A percentile compares a stretch with the other conserved stretches of the same genome.
These are phyloP conservation scores for Xylaria hypoxylon DNA, from an alignment of 2,329 filamentous ascomycete genomes.

Conservation along the genomic window DNA sequence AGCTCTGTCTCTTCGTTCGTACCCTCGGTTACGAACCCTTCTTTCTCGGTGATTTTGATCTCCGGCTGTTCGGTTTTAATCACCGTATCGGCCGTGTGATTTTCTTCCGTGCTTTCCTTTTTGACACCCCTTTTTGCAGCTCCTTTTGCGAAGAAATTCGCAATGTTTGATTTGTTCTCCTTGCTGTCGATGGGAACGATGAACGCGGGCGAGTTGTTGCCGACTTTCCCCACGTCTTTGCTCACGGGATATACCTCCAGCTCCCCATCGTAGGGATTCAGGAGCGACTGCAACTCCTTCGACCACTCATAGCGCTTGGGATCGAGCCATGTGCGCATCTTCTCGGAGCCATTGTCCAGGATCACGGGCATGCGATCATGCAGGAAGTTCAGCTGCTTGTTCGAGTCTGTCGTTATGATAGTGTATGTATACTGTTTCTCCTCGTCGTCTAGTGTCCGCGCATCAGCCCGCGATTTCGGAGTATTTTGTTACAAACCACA, in stretches of 20 bases:
- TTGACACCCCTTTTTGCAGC: constrained; percentile 40
- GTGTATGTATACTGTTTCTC: constrained; percentile 88
- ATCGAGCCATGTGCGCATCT: constrained; percentile 81
- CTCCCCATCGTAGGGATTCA: constrained; percentile 83
- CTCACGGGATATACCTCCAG: constrained; percentile 88
- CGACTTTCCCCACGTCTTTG: constrained; percentile 93
- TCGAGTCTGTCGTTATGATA: constrained; percentile 91
- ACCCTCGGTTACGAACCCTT: constrained; percentile 41
- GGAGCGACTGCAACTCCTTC: constrained; percentile 77
- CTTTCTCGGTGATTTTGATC: constrained; percentile 42
- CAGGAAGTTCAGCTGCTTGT: constrained; percentile 83
- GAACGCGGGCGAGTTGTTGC: constrained; percentile 87
- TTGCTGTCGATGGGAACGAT: constrained; percentile 84
- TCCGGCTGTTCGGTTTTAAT: constrained; percentile 41
- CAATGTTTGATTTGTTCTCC: constrained; percentile 93
- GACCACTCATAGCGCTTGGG: constrained; percentile 79
- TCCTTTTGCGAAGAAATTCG: constrained; percentile 84
- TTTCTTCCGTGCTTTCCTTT: constrained; percentile 9
- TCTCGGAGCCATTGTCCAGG: constrained; percentile 78
- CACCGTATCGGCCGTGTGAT: not conserved
- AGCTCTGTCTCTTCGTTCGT: constrained; percentile 4
- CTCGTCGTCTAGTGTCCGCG: constrained; percentile 56
- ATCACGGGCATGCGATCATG: constrained; percentile 98
- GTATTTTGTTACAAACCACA: not conserved
- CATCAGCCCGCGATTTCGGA: constrained; percentile 1